phyloP scores from a whole-genome alignment of 2,329 filamentous ascomycete species.

The Aspergillus pseudoglaucus region DNA sequence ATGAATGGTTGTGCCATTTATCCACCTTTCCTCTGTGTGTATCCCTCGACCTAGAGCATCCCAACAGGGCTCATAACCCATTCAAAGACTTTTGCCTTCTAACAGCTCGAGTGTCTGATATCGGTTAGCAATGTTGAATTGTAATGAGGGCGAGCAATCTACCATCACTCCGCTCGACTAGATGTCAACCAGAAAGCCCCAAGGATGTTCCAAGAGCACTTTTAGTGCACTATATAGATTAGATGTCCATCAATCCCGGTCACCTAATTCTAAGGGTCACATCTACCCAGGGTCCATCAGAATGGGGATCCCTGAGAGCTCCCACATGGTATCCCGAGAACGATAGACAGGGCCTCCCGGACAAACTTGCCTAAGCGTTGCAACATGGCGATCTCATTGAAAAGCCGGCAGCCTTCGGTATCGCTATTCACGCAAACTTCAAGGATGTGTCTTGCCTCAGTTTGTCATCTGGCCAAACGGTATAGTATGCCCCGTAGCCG shows the following conservation, averaged over 20 bases:
- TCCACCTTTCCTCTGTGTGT: too few relatives aligned
- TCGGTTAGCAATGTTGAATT: slow-evolving; percentile 1
- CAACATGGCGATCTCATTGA: slow-evolving; percentile 18
- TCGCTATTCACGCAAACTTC: slow-evolving; percentile 14
- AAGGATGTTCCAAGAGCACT: too few relatives aligned
- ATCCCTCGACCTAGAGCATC: too few relatives aligned
- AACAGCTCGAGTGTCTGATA: slow-evolving; percentile 21
- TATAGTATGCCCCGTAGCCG: slow-evolving; percentile 19
- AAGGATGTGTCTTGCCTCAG: slow-evolving; percentile 12
- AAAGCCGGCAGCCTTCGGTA: slow-evolving; percentile 6
- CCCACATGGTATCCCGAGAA: too few relatives aligned
- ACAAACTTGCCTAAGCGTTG: slow-evolving; percentile 10
- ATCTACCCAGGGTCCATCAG: too few relatives aligned
- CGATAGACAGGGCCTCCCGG: not conserved
- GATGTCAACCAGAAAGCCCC: too few relatives aligned
- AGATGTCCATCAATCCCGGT: too few relatives aligned
- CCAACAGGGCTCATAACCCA: too few relatives aligned
- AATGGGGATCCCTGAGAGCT: too few relatives aligned
- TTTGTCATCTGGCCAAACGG: slow-evolving; percentile 18
- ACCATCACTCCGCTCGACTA: not conserved
- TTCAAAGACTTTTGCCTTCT: slow-evolving; percentile 21
- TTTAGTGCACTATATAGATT: too few relatives aligned
- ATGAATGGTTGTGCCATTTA: too few relatives aligned
- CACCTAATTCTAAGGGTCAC: too few relatives aligned
- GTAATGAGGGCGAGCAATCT: not conserved